A percentile compares a stretch with the other conserved stretches of the same genome.
phyloP scores from a whole-genome alignment of 164 flowering plant species.

The Brasenia schreberi region DNA sequence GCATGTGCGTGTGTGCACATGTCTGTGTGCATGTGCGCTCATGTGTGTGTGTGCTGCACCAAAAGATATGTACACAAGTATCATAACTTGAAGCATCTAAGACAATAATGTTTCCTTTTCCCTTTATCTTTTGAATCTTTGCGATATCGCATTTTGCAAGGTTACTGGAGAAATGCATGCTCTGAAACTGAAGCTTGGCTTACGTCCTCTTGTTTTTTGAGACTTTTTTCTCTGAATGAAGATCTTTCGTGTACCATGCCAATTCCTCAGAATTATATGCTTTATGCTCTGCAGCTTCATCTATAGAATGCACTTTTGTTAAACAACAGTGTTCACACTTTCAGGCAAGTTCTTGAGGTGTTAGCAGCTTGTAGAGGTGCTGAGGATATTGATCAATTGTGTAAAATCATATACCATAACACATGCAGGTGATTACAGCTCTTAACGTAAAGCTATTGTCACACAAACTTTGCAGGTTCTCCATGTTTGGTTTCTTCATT shows the following conservation, averaged over 20 bases:
- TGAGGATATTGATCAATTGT: constrained; percentile 42
- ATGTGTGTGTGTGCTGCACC: neutral
- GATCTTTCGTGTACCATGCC: neutral
- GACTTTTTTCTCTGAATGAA: neutral
- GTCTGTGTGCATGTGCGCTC: neutral
- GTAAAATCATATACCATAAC: constrained; percentile 70
- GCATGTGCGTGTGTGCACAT: neutral
- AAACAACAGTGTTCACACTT: constrained; percentile 4
- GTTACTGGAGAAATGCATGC: neutral
- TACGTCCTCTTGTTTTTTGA: neutral
- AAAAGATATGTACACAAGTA: neutral
- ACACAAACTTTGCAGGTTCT: too few relatives aligned
- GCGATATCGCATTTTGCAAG: neutral
- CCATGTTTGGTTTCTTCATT: too few relatives aligned
- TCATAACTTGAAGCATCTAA: neutral
- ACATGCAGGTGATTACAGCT: constrained; percentile 64
- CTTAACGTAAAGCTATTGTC: too few relatives aligned
- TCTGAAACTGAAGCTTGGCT: neutral
- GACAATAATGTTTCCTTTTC: neutral
- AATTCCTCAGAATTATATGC: neutral
- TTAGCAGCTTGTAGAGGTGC: constrained; percentile 85
- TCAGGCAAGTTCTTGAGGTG: constrained; percentile 97
- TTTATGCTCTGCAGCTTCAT: neutral
- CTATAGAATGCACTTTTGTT: neutral
- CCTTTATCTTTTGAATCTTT: neutral